Base-by-base conservation (phyloP, 2,329 filamentous ascomycete genomes). In the Fusarium nodosum region DNA sequence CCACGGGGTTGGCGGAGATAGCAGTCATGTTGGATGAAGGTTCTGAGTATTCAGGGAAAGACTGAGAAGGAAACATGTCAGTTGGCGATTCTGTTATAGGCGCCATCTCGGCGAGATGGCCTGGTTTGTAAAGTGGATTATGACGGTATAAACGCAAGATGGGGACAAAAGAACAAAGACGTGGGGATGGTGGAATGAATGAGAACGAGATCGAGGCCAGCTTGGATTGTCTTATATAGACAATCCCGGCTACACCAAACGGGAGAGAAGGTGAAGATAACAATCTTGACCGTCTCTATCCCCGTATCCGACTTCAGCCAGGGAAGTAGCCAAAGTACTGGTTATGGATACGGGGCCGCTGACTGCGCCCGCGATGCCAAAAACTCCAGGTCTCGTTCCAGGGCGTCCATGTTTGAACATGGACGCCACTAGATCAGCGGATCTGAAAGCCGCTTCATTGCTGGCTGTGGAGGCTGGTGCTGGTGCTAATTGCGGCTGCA, bases 31-130 rank as follows among this genome's bases (percentile, higher is more conserved):
- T 77, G 66, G 72, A 72, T 60, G 73, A 28, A 24, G 79, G 78
- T 73, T 83, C 82, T 71, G 75, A 74, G 69, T 83, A 83, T n/a
- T 81, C 79, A 42, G 82, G 82, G 66, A 84, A 84, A 63, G 80
- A 84, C 71, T 83, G 80, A 53, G 77, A 44, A 46, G 72, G 60
- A 41, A 75, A 62, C 24, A 81, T 66, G 77, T 85, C 73, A 84
- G 83, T 77, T 47, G 77, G 79, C 66, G 82, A 78, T 60, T 77
- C 69, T 39, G 69, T 72, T 56, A 83, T 69, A 47, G 77, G 75
- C 66, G 82, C 77, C 79, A 81, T 80, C 62, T 73, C 78, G 72
- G 60, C 60, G 39, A 68, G 53, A 56, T 64, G 70, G 59, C 50
- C 52, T 47, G 48, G 55, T 50, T 28, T 38, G 60, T 34, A 26